These are phyloP conservation scores for Baorangia bicolor DNA, from an alignment of 768 basidiomycete species.

Conservation along the genomic window DNA sequence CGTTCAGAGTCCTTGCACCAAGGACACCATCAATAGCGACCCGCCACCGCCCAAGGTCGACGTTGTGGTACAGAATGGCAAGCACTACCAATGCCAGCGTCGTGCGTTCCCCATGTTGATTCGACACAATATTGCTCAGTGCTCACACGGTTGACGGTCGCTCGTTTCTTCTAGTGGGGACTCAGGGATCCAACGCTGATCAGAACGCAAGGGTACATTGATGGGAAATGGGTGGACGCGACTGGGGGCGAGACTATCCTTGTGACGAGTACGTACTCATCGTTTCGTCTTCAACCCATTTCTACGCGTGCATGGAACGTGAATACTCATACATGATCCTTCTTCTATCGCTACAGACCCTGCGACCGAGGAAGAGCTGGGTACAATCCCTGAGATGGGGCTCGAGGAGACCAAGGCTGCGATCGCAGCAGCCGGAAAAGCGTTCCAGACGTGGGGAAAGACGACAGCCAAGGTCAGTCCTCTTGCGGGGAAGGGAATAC, in stretches of 20 bases:
- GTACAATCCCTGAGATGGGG: slow-evolving; percentile 88
- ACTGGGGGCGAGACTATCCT: slow-evolving; percentile 65
- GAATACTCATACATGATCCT: neutral
- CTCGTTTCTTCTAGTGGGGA: slow-evolving; percentile 48
- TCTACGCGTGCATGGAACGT: neutral
- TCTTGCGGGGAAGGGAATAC: neutral
- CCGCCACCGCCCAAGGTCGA: slow-evolving; percentile 6
- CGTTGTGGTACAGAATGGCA: slow-evolving; percentile 49
- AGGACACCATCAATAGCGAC: slow-evolving; percentile 7
- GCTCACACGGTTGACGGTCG: neutral
- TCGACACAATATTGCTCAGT: too few relatives aligned
- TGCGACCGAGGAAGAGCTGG: slow-evolving; percentile 79
- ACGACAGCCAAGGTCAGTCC: slow-evolving; percentile 78
- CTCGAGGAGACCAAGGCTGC: slow-evolving; percentile 80
- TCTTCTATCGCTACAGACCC: slow-evolving; percentile 58
- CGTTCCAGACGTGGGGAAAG: slow-evolving; percentile 83
- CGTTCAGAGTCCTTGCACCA: slow-evolving; percentile 19
- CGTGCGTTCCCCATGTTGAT: slow-evolving; percentile 31
- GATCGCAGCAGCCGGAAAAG: slow-evolving; percentile 74
- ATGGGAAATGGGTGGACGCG: slow-evolving; percentile 87
- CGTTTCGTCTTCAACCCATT: neutral
- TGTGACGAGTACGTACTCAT: slow-evolving; percentile 64
- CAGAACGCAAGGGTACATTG: slow-evolving; percentile 74
- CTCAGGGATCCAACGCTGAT: slow-evolving; percentile 77
- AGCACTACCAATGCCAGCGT: slow-evolving; percentile 38